Base-by-base conservation (phyloP, 2,329 filamentous ascomycete species). In the Phoma sp. region DNA sequence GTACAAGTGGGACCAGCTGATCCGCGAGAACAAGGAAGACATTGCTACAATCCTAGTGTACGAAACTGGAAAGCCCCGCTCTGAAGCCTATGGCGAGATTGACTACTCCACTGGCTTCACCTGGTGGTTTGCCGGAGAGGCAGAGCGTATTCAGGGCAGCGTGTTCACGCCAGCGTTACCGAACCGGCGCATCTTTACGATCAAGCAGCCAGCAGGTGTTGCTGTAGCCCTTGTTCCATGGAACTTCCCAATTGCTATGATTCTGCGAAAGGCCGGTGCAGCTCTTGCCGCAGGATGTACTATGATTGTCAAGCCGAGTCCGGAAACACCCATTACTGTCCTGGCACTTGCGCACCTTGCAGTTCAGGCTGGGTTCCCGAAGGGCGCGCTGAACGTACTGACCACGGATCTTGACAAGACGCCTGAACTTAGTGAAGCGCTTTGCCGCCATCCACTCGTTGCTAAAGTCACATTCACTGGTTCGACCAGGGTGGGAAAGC, bases 181-280 rank as follows among this genome's bases (percentile, higher is more conserved):
- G 0, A 85, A 85, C 29, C 79, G 89, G 6, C 81, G 89, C 12
- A 81, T 87, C 2, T 84, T 93, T 57, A 89, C 87, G 0, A 83
- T 92, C 63, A 93, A 93, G 77, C 88, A 91, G 73, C 88, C 88
- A 0, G 82, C 90, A 55, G 88, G 88, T 51, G 87, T 90, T 10
- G 81, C 84, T 0, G 88, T 83, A 0, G 88, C 88, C 0, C 76
- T 91, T 15, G 87, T 90, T 1, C 88, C 88, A 4, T 91, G 88
- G 88, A 89, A 91, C 65, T 90, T 89, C 61, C 87, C 87, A 0
- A 80, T 88, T 45, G 86, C 86, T 15, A 81, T 91, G 85, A 81
- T 90, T 6, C 72, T 90, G 47, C 80, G 88, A 29, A 91, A 91
- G 69, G 87, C 83, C 2, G 81, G 84, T 43, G 86, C 88, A 6